Conservation (phyloP, 768 basidiomycete species). For the Artomyces pyxidatus region DNA sequence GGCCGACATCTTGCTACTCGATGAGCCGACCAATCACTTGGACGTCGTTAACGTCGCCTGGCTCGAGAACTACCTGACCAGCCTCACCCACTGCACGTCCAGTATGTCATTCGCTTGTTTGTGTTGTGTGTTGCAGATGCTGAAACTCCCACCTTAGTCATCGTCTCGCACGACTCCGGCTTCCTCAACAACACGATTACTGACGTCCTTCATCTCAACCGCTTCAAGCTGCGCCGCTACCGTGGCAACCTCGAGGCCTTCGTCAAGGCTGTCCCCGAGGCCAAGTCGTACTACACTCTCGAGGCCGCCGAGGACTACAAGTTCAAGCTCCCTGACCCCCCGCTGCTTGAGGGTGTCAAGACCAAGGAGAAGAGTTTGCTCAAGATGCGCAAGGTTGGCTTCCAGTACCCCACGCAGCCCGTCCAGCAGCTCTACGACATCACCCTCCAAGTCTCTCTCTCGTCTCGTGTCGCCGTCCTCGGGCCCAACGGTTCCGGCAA, state of each 20-base stretch:
- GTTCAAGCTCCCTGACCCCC: slow-evolving; percentile 96
- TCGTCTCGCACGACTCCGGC: slow-evolving; percentile 94
- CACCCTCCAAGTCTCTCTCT: slow-evolving; percentile 93
- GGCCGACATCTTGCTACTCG: slow-evolving; percentile 92
- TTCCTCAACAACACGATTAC: slow-evolving; percentile 99
- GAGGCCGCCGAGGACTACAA: slow-evolving; percentile 95
- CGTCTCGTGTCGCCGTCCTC: slow-evolving; percentile 96
- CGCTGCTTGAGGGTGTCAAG: slow-evolving; percentile 98
- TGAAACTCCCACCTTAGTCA: slow-evolving; percentile 49
- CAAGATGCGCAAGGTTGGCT: slow-evolving; percentile 97
- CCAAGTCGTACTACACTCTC: slow-evolving; percentile 96
- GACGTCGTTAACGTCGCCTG: slow-evolving; percentile 97
- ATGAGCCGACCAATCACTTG: slow-evolving; percentile 96
- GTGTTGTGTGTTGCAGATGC: slow-evolving; percentile 10
- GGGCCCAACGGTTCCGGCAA: slow-evolving; percentile 99
- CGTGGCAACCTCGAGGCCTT: slow-evolving; percentile 93
- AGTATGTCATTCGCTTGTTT: slow-evolving; percentile 38
- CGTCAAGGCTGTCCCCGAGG: slow-evolving; percentile 91
- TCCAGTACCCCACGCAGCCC: slow-evolving; percentile 85
- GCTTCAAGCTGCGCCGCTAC: slow-evolving; percentile 96
- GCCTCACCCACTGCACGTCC: slow-evolving; percentile 86
- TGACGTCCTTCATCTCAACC: slow-evolving; percentile 94
- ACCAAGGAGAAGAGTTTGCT: slow-evolving; percentile 96
- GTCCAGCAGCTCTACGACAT: slow-evolving; percentile 93
- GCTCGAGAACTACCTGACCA: slow-evolving; percentile 90